Conservation (phyloP, 2,329 filamentous ascomycete species). For the Aaosphaeria arxii region DNA sequence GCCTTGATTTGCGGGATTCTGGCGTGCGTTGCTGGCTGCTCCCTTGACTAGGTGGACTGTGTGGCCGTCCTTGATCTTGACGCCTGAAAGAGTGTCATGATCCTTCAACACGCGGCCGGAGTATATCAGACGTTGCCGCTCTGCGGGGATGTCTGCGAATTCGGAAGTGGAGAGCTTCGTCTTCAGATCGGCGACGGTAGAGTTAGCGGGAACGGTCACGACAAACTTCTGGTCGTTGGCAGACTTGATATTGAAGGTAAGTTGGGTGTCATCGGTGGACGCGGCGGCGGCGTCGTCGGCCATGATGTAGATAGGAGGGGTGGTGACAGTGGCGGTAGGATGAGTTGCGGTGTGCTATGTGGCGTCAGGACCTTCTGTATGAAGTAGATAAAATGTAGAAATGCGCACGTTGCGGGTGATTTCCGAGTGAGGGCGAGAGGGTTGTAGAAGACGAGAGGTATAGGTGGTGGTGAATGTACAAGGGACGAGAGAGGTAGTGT, state of each 20-base stretch:
- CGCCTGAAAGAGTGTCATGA: conserved; percentile 75
- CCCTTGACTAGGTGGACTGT: conserved; percentile 97
- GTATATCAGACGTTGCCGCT: conserved; percentile 94
- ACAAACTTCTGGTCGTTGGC: conserved; percentile 83
- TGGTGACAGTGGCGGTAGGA: conserved; percentile 3
- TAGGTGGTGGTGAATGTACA: too few relatives aligned
- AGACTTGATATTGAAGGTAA: conserved; percentile 98
- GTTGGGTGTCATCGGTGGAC: conserved; percentile 62
- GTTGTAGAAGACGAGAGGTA: too few relatives aligned
- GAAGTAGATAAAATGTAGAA: too few relatives aligned
- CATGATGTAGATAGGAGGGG: conserved; percentile 44
- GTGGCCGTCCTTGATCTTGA: conserved; percentile 95
- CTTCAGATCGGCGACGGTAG: conserved; percentile 83
- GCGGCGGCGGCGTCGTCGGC: conserved; percentile 59
- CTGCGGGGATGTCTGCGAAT: conserved; percentile 80
- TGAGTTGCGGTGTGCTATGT: too few relatives aligned
- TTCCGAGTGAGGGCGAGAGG: too few relatives aligned
- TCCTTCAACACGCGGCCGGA: conserved; percentile 97
- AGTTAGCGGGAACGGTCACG: conserved; percentile 74
- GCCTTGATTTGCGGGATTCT: conserved; percentile 53
- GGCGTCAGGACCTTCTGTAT: too few relatives aligned
- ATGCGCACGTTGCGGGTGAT: too few relatives aligned
- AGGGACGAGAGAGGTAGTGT: too few relatives aligned
- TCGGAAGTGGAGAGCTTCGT: conserved; percentile 77
- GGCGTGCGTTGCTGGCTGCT: conserved; percentile 77